Base-by-base conservation (phyloP, 2,329 filamentous ascomycete genomes). In the Alternaria sp. region DNA sequence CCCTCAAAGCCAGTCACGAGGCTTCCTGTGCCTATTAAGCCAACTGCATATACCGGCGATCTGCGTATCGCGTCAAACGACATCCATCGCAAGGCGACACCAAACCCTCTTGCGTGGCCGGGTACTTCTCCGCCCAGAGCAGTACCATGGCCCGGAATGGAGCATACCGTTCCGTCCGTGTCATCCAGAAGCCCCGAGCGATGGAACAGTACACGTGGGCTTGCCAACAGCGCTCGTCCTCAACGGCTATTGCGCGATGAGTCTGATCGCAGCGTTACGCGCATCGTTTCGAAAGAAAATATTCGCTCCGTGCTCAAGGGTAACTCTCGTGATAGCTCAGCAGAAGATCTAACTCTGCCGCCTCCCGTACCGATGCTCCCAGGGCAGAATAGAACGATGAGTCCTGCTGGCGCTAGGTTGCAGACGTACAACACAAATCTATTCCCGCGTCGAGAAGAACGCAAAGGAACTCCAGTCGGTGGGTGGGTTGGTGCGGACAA, bases 261-360 rank as follows among this genome's bases (percentile, higher is more conserved):
- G 9, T 46, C 58, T 23, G 49, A 49, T 28, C 65, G 63, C 23
- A 57, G 59, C 56, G 40, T 73, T 53, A 23, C 55, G 7, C 75
- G 73, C 17, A 76, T 77, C 45, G 67, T 79, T 3, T 78, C 76
- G 6, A 75, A 69, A 44, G 75, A 78, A 23, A 79, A 77, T 40
- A 78, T 79, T 25, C 75, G 76, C 13, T 65, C 69, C 21, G 71
- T 67, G 8, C 61, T 79, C 11, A 63, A 59, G 23, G 47, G 55
- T 40, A 17, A 69, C 23, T 73, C 73, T 6, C 61, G 58, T 4
- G 68, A 73, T 4, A 65, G 63, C 26, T 73, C 70, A 4, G 56
- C 47, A 4, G 73, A 76, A n/a, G 62, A 69, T 6, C 15, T 71
- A 11, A 23, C 23, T 6, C 46, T 57, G 15, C 44, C 62, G 13